Conservation (phyloP, 2,329 filamentous ascomycete genomes). For the Colletotrichum zoysiae region DNA sequence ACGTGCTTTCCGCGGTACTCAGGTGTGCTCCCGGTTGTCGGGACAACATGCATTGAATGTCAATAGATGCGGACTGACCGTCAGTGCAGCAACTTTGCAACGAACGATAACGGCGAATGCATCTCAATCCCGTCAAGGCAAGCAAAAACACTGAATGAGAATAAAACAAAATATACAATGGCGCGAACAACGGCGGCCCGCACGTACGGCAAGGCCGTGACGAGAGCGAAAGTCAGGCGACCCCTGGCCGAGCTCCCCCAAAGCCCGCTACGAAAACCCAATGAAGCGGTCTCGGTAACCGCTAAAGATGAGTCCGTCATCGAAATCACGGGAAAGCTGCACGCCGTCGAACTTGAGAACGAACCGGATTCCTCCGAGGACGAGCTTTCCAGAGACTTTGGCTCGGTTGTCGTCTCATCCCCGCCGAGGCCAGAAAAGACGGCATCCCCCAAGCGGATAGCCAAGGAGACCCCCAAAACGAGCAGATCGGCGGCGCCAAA, state of each 20-base stretch:
- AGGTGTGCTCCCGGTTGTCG: conserved; percentile 8
- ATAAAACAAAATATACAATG: conserved; percentile 53
- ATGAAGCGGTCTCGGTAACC: conserved; percentile 19
- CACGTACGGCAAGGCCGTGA: conserved; percentile 65
- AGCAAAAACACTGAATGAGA: not conserved
- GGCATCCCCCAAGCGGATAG: conserved; percentile 5
- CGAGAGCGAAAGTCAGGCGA: conserved; percentile 60
- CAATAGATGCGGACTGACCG: conserved; percentile 35
- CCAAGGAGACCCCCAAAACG: conserved; percentile 14
- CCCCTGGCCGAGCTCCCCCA: conserved; percentile 66
- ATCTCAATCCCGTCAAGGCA: not conserved
- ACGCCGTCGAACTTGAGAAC: conserved; percentile 48
- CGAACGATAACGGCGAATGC: not conserved
- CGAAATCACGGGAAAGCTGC: conserved; percentile 53
- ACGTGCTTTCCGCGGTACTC: conserved; percentile 4
- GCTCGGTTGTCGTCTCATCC: conserved; percentile 21
- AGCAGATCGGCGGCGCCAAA: conserved; percentile 6
- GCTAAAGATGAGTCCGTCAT: conserved; percentile 44
- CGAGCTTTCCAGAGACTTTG: conserved; percentile 29
- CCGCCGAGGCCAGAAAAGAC: conserved; percentile 12
- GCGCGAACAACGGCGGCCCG: conserved; percentile 57
- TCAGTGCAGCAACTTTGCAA: conserved; percentile 7
- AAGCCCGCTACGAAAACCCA: conserved; percentile 58
- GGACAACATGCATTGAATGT: conserved; percentile 27
- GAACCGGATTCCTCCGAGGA: conserved; percentile 38